Conservation (phyloP, 1,284 basidiomycete species). For the Kalmanozyma brasiliensis region DNA sequence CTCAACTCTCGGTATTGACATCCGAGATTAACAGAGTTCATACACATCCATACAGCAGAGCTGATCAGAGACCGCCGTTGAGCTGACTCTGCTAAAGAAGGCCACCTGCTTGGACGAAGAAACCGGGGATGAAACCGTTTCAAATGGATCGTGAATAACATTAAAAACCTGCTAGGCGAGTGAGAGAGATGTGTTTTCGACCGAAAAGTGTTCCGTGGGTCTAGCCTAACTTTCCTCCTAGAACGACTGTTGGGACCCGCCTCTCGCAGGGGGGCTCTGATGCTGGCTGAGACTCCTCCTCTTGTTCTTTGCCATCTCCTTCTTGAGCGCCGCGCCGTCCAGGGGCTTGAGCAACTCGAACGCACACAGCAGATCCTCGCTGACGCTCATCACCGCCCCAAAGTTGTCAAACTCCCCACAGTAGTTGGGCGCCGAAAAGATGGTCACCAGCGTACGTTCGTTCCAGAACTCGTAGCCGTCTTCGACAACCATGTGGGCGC, state of each 20-base stretch:
- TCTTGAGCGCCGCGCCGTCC: slow-evolving; percentile 92
- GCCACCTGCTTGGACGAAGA: background rate
- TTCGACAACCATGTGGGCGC: slow-evolving; percentile 99
- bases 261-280: slow-evolving; percentile 27
- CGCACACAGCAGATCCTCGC: slow-evolving; percentile 94
- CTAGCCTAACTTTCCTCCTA: no score
- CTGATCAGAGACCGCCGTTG: no score
- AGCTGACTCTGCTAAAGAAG: no score
- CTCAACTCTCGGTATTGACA: no score
- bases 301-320: slow-evolving; percentile 99
- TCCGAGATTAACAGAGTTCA: no score
- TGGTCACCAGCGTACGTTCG: slow-evolving; percentile 95
- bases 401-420: slow-evolving; percentile 99
- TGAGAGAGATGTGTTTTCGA: no score
- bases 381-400: slow-evolving; percentile 82
- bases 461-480: slow-evolving; percentile 99
- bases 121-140: slow-evolving; percentile 4
- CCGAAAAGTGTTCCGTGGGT: no score
- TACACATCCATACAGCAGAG: no score
- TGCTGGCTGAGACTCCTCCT: slow-evolving; percentile 77
- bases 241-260: slow-evolving; percentile 31
- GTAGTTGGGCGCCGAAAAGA: slow-evolving; percentile 93
- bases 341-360: slow-evolving; percentile 95
- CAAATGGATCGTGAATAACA: slow-evolving; percentile 1
- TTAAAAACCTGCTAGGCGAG: no score